Evolutionary conservation across 192 early-diverging fungal genomes (phyloP), one percentile per base, ranked within the genome.

Genomic region (Backusella sp.): DNA sequence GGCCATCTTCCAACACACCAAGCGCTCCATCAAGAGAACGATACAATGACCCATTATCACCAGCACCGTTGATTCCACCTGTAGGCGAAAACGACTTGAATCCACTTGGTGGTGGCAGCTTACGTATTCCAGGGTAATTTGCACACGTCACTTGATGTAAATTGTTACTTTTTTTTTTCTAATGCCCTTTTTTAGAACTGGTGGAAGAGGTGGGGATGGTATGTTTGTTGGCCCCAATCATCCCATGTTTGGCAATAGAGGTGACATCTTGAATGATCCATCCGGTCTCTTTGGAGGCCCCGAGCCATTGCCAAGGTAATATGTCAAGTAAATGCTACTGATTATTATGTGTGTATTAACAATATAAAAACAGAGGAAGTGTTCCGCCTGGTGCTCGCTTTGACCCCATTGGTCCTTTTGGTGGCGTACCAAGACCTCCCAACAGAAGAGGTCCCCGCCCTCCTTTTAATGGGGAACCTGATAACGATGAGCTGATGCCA

Each of bases 351-450:
- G 19, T 59, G 19, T 42, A 26, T 0, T 49, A 14, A 32, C 26
- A 1, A 7, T 74, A 8, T 32, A 32, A 32, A 32, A 42, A 15
- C 52, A 86, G 88, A 73, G 92, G 90, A 28, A 86, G 92, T 30
- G 92, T 94, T 62, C 94, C 94, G 9, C 88, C 95, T 14, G 95
- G 95, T 28, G 96, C 96, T 11, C 87, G 96, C 23, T 98, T 96
- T 82, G 95, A 98, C 80, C 96, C 96, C 6, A 94, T 97, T 75
- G 88, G 87, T 17, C 96, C 96, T 12, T 94, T 94, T 77, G 92
- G 89, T 15, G 70, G 77, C 6, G 49, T 66, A 68, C 87, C 88
- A n/a, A 71, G 70, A 49, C 70, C 70, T 6, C 76, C 83, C 44
- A 68, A 77, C 17, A 70, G 73, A 30, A 77, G 83, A 49, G 82